These are phyloP conservation scores for Cnidoscolus chayamansa DNA, from an alignment of 441 rosid species.

Conservation along the genomic window DNA sequence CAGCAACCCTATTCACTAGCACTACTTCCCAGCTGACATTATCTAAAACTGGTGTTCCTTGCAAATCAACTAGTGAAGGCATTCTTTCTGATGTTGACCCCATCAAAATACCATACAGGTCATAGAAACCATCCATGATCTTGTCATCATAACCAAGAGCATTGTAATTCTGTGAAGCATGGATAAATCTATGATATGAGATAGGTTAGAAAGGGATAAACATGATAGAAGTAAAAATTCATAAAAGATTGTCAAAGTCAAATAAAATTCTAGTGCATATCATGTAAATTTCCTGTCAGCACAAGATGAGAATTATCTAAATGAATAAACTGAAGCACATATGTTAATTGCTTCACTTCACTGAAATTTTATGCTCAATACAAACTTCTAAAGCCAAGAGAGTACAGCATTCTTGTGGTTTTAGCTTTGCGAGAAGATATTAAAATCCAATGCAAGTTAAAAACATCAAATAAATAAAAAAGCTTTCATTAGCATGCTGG, in stretches of 20 bases:
- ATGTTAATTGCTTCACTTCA: not conserved
- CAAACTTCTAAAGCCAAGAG: not conserved
- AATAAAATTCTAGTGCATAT: not conserved
- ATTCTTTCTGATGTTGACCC: slow-evolving; percentile 62
- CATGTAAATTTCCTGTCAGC: slow-evolving; percentile 7
- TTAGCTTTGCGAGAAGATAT: not conserved
- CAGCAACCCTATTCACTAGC: slow-evolving; percentile 82
- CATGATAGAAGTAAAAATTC: slow-evolving; percentile 26
- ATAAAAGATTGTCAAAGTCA: slow-evolving; percentile 19
- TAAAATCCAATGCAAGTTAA: not conserved
- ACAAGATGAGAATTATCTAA: not conserved
- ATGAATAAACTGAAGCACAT: not conserved
- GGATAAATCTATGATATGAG: slow-evolving; percentile 63
- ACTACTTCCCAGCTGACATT: slow-evolving; percentile 79
- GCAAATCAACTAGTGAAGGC: slow-evolving; percentile 89
- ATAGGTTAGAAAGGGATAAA: slow-evolving; percentile 47
- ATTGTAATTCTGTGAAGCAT: slow-evolving; percentile 84
- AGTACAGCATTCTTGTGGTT: not conserved
- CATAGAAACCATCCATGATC: slow-evolving; percentile 95
- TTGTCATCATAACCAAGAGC: slow-evolving; percentile 94
- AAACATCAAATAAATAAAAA: not conserved
- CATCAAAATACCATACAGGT: slow-evolving; percentile 65
- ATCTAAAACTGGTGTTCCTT: slow-evolving; percentile 66
- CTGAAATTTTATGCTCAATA: not conserved
- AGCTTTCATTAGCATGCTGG: not conserved